Percentiles rank a stretch among this genome's conserved stretches.
phyloP scores from a whole-genome alignment of 108 stramenopile genomes.

The Ochromonas danica region DNA sequence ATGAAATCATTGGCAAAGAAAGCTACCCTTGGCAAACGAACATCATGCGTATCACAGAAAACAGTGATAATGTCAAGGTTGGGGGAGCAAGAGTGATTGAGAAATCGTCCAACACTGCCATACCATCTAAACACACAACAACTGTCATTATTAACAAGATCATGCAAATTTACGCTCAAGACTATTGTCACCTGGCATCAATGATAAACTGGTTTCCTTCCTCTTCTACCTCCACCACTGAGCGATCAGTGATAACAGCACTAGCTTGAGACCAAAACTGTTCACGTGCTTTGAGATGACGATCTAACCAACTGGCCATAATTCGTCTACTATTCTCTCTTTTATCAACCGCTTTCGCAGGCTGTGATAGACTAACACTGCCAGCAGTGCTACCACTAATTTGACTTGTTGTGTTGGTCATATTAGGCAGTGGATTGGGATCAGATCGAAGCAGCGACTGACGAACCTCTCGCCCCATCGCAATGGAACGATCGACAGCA shows the following conservation, averaged over 20 bases:
- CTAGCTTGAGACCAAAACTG: not conserved
- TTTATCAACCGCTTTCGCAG: too few relatives aligned
- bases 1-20: conserved; percentile 42
- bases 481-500: too few relatives aligned
- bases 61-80: conserved; percentile 40
- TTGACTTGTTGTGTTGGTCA: too few relatives aligned
- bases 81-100: conserved; percentile 53
- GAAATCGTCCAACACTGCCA: conserved; percentile 51
- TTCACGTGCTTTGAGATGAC: not conserved
- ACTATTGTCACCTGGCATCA: conserved; percentile 48
- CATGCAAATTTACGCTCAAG: not conserved
- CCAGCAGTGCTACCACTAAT: too few relatives aligned
- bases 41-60: conserved; percentile 41
- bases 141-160: not conserved
- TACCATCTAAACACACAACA: conserved; percentile 7
- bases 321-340: too few relatives aligned
- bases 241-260: not conserved
- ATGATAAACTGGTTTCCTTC: conserved; percentile 2
- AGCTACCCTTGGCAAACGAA: conserved; percentile 36
- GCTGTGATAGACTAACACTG: too few relatives aligned
- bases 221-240: not conserved
- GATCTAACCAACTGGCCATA: conserved; percentile 20
- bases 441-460: too few relatives aligned
- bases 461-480: too few relatives aligned
- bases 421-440: too few relatives aligned